Conservation (phyloP, 1,284 basidiomycete species). For the Ceratobasidium sp. region DNA sequence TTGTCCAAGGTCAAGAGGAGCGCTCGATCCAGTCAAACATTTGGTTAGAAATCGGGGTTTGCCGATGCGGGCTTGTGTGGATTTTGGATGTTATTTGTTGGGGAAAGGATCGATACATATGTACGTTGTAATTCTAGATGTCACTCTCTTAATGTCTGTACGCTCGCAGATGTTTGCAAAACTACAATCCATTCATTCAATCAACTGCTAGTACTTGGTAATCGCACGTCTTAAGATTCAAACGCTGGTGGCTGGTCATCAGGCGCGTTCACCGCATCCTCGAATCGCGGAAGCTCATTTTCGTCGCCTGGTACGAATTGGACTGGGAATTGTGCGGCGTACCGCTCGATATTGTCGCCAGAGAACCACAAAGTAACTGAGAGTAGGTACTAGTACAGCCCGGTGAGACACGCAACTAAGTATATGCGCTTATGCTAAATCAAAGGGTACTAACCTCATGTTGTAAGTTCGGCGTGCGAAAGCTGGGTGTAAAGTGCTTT, state of each 20-base stretch:
- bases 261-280: neutral
- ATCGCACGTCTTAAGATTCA: neutral
- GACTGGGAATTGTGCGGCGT: conserved; percentile 24
- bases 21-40: conserved; percentile 86
- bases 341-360: conserved; percentile 11
- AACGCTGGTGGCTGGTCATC: conserved; percentile 3
- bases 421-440: neutral
- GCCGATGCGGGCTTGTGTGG: too few species aligned
- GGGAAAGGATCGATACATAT: conserved; percentile 1
- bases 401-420: neutral
- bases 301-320: conserved; percentile 34
- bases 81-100: conserved; percentile 8
- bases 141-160: neutral
- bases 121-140: conserved; percentile 42
- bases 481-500: conserved; percentile 23
- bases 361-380: conserved; percentile 16
- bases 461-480: conserved; percentile 41
- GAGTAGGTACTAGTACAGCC: conserved; percentile 7
- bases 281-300: conserved; percentile 17
- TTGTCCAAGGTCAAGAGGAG: conserved; percentile 89
- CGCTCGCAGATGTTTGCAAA: neutral
- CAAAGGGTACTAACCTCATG: conserved; percentile 22
- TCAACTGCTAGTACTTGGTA: conserved; percentile 1
- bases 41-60: conserved; percentile 68
- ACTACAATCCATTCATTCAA: neutral